Evolutionary conservation across 1,284 basidiomycete genomes (phyloP).

Genomic region (Ceraceosorus bombacis): DNA sequence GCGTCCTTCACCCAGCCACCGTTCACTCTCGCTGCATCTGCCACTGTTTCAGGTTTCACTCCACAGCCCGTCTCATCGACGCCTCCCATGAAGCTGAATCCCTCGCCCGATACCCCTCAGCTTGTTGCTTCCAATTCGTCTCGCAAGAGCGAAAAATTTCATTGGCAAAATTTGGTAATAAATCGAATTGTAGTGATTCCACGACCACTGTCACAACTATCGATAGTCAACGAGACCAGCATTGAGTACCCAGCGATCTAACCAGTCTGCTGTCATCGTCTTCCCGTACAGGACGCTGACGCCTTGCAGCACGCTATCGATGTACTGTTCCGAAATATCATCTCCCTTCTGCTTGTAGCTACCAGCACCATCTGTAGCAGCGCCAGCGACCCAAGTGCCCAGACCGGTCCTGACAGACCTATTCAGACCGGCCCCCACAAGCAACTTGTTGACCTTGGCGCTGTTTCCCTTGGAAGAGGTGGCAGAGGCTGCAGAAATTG

Average conservation of each 20-base stretch:
- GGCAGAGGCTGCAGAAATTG: constrained; percentile 18
- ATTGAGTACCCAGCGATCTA: constrained; percentile 23
- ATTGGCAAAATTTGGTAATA: too few species aligned
- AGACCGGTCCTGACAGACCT: constrained; percentile 24
- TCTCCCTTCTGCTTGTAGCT: constrained; percentile 34
- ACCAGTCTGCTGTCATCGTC: constrained; percentile 20
- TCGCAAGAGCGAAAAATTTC: too few species aligned
- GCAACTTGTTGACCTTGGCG: neutral
- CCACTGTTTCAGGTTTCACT: too few species aligned
- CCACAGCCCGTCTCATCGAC: too few species aligned
- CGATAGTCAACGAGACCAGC: constrained; percentile 42
- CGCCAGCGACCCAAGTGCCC: constrained; percentile 46
- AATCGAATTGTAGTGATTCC: too few species aligned
- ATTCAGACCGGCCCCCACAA: constrained; percentile 8
- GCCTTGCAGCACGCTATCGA: constrained; percentile 27
- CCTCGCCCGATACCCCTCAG: too few species aligned
- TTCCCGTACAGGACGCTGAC: constrained; percentile 30
- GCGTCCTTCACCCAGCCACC: too few species aligned
- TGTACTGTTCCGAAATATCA: constrained; percentile 36
- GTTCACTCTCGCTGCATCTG: too few species aligned
- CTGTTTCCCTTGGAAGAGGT: constrained; percentile 7
- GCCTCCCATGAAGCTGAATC: too few species aligned
- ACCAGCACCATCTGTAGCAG: constrained; percentile 27
- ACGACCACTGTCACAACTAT: neutral
- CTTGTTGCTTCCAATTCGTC: too few species aligned